These are phyloP conservation scores for Pseudoneurospora amorphoporcata DNA, from an alignment of 495 filamentous ascomycete genomes.

Conservation along the genomic window DNA sequence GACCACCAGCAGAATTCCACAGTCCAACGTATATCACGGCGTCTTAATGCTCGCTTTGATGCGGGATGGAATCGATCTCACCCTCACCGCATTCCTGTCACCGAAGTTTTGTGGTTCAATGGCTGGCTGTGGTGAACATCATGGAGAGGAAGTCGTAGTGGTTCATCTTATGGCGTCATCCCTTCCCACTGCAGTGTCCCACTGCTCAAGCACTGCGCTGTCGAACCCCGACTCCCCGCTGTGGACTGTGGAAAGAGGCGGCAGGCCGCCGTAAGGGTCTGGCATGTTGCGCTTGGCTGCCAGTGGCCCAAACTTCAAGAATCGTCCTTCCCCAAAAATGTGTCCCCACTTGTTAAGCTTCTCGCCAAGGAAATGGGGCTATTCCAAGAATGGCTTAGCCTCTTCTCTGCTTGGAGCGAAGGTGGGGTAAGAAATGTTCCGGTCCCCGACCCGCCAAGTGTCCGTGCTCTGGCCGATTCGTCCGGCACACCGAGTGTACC, in stretches of 20 bases:
- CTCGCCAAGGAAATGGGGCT: background rate
- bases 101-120: background rate
- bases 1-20: background rate
- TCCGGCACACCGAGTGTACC: background rate
- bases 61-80: background rate
- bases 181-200: background rate
- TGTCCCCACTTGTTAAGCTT: background rate
- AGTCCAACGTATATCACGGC: background rate
- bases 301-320: background rate
- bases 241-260: background rate
- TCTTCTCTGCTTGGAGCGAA: background rate
- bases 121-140: background rate
- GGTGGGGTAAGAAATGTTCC: background rate
- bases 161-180: background rate
- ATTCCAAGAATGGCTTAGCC: background rate
- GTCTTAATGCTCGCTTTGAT: background rate
- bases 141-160: background rate
- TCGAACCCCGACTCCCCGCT: background rate
- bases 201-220: background rate
- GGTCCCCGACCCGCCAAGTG: background rate
- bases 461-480: background rate
- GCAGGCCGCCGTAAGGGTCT: background rate
- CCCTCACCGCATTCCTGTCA: background rate
- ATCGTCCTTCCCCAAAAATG: background rate
- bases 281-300: background rate